Base-by-base conservation (phyloP, 495 filamentous ascomycete species). In the Penicillium waksmanii region DNA sequence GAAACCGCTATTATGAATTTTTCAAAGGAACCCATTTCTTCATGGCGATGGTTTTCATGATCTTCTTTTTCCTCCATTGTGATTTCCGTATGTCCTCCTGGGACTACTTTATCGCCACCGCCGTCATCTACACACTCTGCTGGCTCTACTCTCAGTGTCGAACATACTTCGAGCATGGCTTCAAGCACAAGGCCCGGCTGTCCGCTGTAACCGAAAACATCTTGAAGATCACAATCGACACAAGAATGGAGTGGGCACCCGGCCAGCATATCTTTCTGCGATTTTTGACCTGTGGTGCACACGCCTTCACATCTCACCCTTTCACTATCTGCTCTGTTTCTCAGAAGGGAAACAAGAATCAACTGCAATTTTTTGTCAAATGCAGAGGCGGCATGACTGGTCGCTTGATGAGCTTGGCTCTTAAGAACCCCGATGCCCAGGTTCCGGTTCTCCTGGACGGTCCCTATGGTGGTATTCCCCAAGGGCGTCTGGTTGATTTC, bases 31-130 rank as follows among this genome's bases (percentile, higher is more conserved):
- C 78, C 0, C 84, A 87, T 57, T 77, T 78, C 50, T 43, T 83
- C 47, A 80, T 78, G 47, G 80, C 78, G 0, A 49, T 80, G n/a
- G 54, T 85, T 2, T 87, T 85, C 56, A 68, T 82, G 5, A 54
- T 86, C 15, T 82, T 83, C 66, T 81, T 86, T 63, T 85, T 85
- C 67, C 73, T 82, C 21, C 83, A 88, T 65, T 87, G 84, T 60
- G 80, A 84, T 62, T 84, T 78, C 65, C 72, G 62, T 17, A 71
- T 84, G 48, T 76, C 75, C 21, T 82, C 80, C 9, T 83, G 80
- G 82, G 78, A 83, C 57, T 85, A 85, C 51, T 84, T 85, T 58
- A 82, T 83, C 63, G 78, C 80, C 15, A 78, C 81, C 2, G 78
- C 62, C 15, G 72, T 74, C 8, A 55, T 85, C 2, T 84, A 82